These are phyloP conservation scores for Fonsecaea pedrosoi DNA, from an alignment of 2,329 filamentous ascomycete species.

Conservation along the genomic window DNA sequence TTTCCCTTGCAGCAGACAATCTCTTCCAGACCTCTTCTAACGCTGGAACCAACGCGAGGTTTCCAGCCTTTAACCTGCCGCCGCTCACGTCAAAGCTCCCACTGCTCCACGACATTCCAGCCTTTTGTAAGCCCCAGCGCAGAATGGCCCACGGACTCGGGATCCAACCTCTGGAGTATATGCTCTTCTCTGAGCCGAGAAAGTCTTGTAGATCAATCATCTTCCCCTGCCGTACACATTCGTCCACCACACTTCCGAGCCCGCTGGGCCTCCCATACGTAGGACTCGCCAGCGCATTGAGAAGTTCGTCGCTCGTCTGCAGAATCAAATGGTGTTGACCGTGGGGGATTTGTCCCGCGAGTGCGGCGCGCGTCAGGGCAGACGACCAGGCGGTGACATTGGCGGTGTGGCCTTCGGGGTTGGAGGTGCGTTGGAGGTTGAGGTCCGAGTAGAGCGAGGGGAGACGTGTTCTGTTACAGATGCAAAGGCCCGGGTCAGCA, in stretches of 20 bases:
- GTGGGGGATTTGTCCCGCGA: constrained; percentile 65
- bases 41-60: constrained; percentile 61
- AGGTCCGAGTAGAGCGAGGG: constrained; percentile 92
- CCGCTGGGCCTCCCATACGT: constrained; percentile 83
- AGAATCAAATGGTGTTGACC: constrained; percentile 56
- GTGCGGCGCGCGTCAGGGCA: constrained; percentile 72
- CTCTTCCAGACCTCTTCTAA: constrained; percentile 55
- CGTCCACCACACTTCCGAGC: constrained; percentile 77
- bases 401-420: constrained; percentile 83
- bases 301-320: constrained; percentile 66
- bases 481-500: constrained; percentile 8
- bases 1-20: constrained; percentile 17
- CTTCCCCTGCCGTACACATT: constrained; percentile 72
- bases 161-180: constrained; percentile 75
- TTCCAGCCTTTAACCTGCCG: constrained; percentile 48
- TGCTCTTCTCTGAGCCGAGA: constrained; percentile 67
- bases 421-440: constrained; percentile 72
- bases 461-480: constrained; percentile 69
- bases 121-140: constrained; percentile 75
- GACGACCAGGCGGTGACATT: constrained; percentile 81
- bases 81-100: constrained; percentile 47
- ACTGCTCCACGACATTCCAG: constrained; percentile 63
- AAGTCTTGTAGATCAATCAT: constrained; percentile 77
- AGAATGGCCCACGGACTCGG: constrained; percentile 72
- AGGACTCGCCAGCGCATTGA: constrained; percentile 73